These are phyloP conservation scores for Saxophila tyrrhenica DNA, from an alignment of 495 filamentous ascomycete species.

Conservation along the genomic window DNA sequence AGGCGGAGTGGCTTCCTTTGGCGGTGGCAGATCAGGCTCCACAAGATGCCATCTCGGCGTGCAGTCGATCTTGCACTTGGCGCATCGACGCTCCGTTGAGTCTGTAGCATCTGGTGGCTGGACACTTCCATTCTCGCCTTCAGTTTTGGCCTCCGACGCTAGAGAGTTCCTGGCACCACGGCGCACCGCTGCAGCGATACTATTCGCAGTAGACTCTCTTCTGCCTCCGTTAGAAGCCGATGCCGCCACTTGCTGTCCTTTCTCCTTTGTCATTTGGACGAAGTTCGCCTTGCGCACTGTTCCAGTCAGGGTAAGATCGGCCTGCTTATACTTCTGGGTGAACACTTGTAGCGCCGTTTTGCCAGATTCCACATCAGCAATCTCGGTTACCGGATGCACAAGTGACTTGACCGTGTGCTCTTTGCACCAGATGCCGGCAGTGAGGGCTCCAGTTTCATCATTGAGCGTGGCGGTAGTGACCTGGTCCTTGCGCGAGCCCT, in stretches of 20 bases:
- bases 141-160: conserved; percentile 22
- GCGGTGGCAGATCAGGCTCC: neutral
- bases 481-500: conserved; percentile 69
- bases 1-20: conserved; percentile 10
- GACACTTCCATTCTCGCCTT: conserved; percentile 17
- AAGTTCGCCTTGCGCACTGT: conserved; percentile 80
- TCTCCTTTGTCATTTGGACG: conserved; percentile 40
- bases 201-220: conserved; percentile 14
- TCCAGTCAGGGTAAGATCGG: conserved; percentile 77
- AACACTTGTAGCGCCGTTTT: conserved; percentile 75
- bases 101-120: conserved; percentile 16
- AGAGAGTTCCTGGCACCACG: conserved; percentile 16
- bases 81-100: conserved; percentile 23
- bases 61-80: conserved; percentile 45
- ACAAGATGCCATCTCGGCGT: conserved; percentile 50
- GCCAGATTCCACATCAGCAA: conserved; percentile 42
- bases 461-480: conserved; percentile 60
- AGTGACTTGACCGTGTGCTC: conserved; percentile 58
- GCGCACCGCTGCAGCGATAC: conserved; percentile 12
- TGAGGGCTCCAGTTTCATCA: conserved; percentile 62
- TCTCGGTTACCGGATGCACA: conserved; percentile 69
- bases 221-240: neutral
- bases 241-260: conserved; percentile 14
- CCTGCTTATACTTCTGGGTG: conserved; percentile 82
- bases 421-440: conserved; percentile 79